phyloP scores from a whole-genome alignment of 495 filamentous ascomycete genomes.

The Rostrohypoxylon terebratum region DNA sequence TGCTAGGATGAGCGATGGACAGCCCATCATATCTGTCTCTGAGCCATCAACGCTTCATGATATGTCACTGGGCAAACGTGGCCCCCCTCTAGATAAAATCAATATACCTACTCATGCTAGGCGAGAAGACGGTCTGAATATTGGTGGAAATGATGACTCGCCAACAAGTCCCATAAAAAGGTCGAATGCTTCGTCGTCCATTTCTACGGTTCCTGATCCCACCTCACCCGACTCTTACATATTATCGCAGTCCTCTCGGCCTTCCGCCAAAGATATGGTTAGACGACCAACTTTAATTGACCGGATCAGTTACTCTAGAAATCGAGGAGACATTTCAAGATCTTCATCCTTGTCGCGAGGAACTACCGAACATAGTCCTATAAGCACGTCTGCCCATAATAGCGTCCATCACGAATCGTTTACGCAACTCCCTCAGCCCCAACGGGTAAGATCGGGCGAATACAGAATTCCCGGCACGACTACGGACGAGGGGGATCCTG shows the following conservation, averaged over 20 bases:
- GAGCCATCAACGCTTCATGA: slow-evolving; percentile 56
- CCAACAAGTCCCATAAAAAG: slow-evolving; percentile 57
- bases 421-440: slow-evolving; percentile 55
- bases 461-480: slow-evolving; percentile 66
- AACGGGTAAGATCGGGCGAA: slow-evolving; percentile 57
- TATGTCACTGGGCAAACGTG: slow-evolving; percentile 46
- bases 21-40: slow-evolving; percentile 30
- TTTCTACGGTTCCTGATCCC: slow-evolving; percentile 24
- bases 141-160: slow-evolving; percentile 57
- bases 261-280: slow-evolving; percentile 42
- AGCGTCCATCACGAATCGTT: slow-evolving; percentile 65
- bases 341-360: slow-evolving; percentile 72
- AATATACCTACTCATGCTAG: slow-evolving; percentile 48
- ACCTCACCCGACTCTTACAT: slow-evolving; percentile 45
- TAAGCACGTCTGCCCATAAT: slow-evolving; percentile 67
- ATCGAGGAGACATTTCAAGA: slow-evolving; percentile 64
- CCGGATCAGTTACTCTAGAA: slow-evolving; percentile 59
- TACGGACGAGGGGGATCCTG: slow-evolving; percentile 66
- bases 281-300: slow-evolving; percentile 62
- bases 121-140: slow-evolving; percentile 55
- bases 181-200: slow-evolving; percentile 46
- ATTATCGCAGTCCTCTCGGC: slow-evolving; percentile 38
- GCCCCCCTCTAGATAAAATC: slow-evolving; percentile 52
- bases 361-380: slow-evolving; percentile 62
- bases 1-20: slow-evolving; percentile 51